phyloP scores from a whole-genome alignment of 1,284 basidiomycete genomes.

The Peniophora sp. region DNA sequence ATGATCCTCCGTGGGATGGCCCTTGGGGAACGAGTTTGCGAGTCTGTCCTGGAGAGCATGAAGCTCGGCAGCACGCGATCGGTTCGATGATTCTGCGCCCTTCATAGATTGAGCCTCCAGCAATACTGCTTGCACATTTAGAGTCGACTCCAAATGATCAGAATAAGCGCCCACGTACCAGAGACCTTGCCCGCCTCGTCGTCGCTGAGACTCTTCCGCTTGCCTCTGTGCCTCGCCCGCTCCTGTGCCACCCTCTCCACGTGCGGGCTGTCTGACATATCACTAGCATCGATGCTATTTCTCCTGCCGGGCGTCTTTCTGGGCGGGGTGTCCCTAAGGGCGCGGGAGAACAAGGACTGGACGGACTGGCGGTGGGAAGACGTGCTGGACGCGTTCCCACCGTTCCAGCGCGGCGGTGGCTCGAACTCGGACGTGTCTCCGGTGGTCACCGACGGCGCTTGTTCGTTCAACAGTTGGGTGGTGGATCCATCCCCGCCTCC shows the following conservation, averaged over 20 bases:
- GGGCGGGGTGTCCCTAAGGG: slow-evolving; percentile 52
- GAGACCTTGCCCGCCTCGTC: slow-evolving; percentile 51
- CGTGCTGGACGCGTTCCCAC: slow-evolving; percentile 30
- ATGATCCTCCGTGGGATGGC: slow-evolving; percentile 7
- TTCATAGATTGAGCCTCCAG: slow-evolving; percentile 4
- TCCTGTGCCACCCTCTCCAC: slow-evolving; percentile 32
- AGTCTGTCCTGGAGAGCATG: slow-evolving; percentile 22
- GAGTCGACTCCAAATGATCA: slow-evolving; percentile 3
- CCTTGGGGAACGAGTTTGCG: slow-evolving; percentile 9
- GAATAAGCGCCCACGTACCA: slow-evolving; percentile 30
- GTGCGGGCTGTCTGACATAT: slow-evolving; percentile 48
- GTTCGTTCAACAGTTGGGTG: slow-evolving; percentile 24
- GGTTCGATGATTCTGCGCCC: background rate
- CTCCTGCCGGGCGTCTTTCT: slow-evolving; percentile 34
- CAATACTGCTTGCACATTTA: slow-evolving; percentile 15
- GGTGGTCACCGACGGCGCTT: slow-evolving; percentile 29
- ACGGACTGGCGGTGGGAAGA: slow-evolving; percentile 50
- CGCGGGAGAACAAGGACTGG: slow-evolving; percentile 54
- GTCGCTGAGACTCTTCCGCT: slow-evolving; percentile 56
- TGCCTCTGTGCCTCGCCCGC: slow-evolving; percentile 38
- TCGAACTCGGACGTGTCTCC: slow-evolving; percentile 60
- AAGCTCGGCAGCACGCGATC: slow-evolving; percentile 19
- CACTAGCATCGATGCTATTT: slow-evolving; percentile 56
- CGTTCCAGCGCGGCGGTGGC: slow-evolving; percentile 27
- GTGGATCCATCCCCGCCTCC: slow-evolving; percentile 24